Conservation (phyloP, 1,284 basidiomycete species). For the Malassezia psittaci region DNA sequence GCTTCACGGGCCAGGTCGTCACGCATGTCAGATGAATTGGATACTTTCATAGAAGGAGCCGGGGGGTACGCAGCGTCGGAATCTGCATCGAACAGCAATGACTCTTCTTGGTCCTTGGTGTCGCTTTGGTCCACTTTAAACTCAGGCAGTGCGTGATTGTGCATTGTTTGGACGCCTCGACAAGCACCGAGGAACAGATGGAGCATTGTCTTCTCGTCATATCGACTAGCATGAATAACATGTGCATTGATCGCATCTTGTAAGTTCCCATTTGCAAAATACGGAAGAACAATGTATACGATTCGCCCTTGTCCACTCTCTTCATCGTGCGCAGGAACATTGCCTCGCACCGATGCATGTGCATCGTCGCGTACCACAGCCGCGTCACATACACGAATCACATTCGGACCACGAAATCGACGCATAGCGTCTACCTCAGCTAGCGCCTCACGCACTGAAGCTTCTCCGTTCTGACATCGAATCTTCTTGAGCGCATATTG, state of each 20-base stretch:
- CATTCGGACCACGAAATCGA: slow-evolving; percentile 43
- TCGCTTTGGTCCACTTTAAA: slow-evolving; percentile 7
- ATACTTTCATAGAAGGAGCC: slow-evolving; percentile 46
- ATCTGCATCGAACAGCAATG: slow-evolving; percentile 26
- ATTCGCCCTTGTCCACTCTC: slow-evolving; percentile 28
- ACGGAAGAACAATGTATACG: slow-evolving; percentile 60
- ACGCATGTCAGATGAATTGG: slow-evolving; percentile 46
- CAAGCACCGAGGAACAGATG: slow-evolving; percentile 86
- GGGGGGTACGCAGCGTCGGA: slow-evolving; percentile 40
- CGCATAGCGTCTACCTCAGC: slow-evolving; percentile 47
- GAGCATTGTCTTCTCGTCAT: slow-evolving; percentile 78
- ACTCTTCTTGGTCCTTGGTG: slow-evolving; percentile 17
- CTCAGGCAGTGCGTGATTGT: slow-evolving; percentile 50
- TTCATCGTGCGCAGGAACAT: slow-evolving; percentile 27
- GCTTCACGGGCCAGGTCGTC: slow-evolving; percentile 53
- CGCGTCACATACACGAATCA: slow-evolving; percentile 44
- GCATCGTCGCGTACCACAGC: slow-evolving; percentile 40
- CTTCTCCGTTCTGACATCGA: slow-evolving; percentile 41
- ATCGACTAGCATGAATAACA: slow-evolving; percentile 68
- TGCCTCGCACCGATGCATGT: slow-evolving; percentile 23
- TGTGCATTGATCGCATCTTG: slow-evolving; percentile 88
- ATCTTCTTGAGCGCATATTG: slow-evolving; percentile 47
- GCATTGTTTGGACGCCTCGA: slow-evolving; percentile 84
- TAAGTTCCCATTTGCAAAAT: slow-evolving; percentile 72
- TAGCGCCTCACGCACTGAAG: slow-evolving; percentile 41